Percentiles rank a stretch among this genome's conserved stretches.
phyloP scores from a whole-genome alignment of 441 rosid genomes.

The Raphanus hybrid region DNA sequence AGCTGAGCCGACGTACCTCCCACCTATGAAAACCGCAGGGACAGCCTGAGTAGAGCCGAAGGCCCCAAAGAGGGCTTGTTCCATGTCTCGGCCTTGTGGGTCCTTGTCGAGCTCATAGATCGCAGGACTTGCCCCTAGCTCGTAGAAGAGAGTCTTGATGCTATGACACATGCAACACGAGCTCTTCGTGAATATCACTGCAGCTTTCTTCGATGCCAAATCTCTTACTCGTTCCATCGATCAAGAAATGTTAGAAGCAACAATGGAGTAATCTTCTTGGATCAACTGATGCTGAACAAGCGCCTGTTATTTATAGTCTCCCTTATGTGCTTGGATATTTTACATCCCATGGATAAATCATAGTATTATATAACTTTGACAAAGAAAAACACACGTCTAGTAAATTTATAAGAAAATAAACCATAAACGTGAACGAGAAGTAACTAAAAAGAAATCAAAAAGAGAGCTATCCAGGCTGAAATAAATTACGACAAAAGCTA shows the following conservation, averaged over 20 bases:
- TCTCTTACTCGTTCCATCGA: constrained; percentile 74
- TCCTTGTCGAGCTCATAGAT: constrained; percentile 87
- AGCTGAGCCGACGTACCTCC: constrained; percentile 77
- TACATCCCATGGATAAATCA: neutral
- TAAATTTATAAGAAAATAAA: neutral
- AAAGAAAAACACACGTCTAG: neutral
- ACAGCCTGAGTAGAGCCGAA: constrained; percentile 71
- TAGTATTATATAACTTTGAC: too few relatives aligned
- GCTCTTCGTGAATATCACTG: constrained; percentile 92
- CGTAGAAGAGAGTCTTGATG: constrained; percentile 86
- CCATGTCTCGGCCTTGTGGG: constrained; percentile 76
- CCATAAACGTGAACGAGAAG: too few relatives aligned
- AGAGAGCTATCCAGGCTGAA: neutral
- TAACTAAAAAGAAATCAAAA: too few relatives aligned
- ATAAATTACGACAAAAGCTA: too few relatives aligned
- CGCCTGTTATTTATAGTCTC: neutral
- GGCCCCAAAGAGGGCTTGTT: constrained; percentile 60
- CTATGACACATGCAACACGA: constrained; percentile 94
- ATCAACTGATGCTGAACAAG: neutral
- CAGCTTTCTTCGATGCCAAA: constrained; percentile 81
- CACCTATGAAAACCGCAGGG: constrained; percentile 93
- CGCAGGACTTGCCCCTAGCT: constrained; percentile 90
- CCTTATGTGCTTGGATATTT: neutral
- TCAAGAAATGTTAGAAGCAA: neutral
- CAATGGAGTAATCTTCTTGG: neutral